phyloP scores from a whole-genome alignment of 2,329 filamentous ascomycete species.

The Allantophomopsis cytisporea region DNA sequence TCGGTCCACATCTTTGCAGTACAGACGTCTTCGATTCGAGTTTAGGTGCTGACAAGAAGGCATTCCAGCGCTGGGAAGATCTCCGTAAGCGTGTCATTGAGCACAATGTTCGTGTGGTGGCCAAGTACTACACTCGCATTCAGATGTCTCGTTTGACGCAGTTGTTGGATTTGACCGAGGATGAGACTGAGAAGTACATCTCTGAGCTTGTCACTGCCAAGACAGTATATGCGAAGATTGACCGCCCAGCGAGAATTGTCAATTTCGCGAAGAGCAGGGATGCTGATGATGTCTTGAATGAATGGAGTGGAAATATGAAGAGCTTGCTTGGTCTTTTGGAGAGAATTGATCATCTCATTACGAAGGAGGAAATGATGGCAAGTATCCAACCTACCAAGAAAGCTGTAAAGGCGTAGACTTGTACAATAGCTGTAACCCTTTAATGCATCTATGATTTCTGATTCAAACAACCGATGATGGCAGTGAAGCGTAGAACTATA shows the following conservation, averaged over 20 bases:
- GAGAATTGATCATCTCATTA: constrained; percentile 94
- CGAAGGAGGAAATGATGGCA: constrained; percentile 99
- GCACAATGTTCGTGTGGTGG: constrained; percentile 94
- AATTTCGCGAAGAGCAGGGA: constrained; percentile 91
- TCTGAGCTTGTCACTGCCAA: constrained; percentile 93
- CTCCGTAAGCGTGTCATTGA: constrained; percentile 97
- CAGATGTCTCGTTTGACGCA: constrained; percentile 82
- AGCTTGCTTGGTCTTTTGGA: constrained; percentile 73
- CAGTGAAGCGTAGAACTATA: too few species aligned
- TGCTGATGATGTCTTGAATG: constrained; percentile 91
- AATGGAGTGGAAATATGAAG: constrained; percentile 99
- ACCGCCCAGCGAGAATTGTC: constrained; percentile 81
- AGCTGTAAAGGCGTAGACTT: constrained; percentile 19
- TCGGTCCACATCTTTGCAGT: constrained; percentile 73
- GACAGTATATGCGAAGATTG: constrained; percentile 96
- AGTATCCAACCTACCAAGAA: constrained; percentile 60
- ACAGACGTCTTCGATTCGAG: constrained; percentile 80
- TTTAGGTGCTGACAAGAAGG: constrained; percentile 63
- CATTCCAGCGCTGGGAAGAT: constrained; percentile 80
- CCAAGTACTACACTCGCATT: constrained; percentile 98
- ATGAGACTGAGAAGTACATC: constrained; percentile 98
- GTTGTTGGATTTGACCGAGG: constrained; percentile 81
- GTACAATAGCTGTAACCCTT: too few species aligned
- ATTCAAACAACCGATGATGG: too few species aligned
- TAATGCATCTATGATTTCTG: too few species aligned